Evolutionary conservation across 257 asterid species (phyloP), one percentile per base, ranked within the genome.

Genomic region (Scutellaria galericulata): DNA sequence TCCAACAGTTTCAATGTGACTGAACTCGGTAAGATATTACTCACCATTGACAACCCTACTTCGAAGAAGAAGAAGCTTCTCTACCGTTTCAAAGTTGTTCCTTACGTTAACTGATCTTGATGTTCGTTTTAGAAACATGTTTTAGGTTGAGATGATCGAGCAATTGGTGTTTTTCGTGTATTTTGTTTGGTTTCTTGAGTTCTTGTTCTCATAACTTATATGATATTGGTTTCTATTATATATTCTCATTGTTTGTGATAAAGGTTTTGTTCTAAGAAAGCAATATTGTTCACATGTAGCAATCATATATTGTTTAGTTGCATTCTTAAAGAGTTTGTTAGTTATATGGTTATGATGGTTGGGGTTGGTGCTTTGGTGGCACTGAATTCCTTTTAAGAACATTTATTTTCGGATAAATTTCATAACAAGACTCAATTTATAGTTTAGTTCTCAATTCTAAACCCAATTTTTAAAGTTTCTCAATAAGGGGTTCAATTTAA

Each of bases 41-140:
- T 93, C 65, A 89, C 93, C 9, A 57, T 90, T 8, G 89, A 93
- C 77, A 93, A 93, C 83, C 90, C 96, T 10, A 89, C 93, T 3
- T 64, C 88, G 20, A 89, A 86, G 91, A 93, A 89, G 85, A 93
- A 93, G 92, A 81, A 79, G 80, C 84, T 93, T 48, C 81, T 93
- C 52, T 90, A 93, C 83, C 81, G 98, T 73, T 93, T 80, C 88
- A 90, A 89, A 81, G 96, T 83, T 51, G 20, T 72, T 40, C 90
- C 94, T 22, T 80, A 27, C n/a, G 71, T 60, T 42, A 73, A 71
- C 75, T 84, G 79, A 80, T 46, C 59, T 50, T 61, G 79, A 24
- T 73, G 52, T 35, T 41, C 69, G 55, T 62, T 39, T 20, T 12
- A 45, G 48, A 59, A 58, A 63, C 70, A 54, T 42, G 55, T 37